These are phyloP conservation scores for Aureobasidium sp. DNA, from an alignment of 2,329 filamentous ascomycete species.

Conservation along the genomic window DNA sequence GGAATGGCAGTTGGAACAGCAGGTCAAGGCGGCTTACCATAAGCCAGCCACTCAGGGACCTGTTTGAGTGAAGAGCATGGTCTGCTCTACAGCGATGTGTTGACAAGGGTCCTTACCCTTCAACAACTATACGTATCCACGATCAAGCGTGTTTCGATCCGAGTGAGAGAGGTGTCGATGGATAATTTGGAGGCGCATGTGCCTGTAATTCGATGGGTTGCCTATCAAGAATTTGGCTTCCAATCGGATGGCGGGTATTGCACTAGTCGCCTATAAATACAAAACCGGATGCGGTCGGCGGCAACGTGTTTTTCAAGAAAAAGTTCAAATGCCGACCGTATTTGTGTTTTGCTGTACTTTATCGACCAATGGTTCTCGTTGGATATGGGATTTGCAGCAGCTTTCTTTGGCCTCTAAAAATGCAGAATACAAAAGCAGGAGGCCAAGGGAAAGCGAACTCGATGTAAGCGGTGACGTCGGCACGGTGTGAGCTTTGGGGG, in stretches of 20 bases:
- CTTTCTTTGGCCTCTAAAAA: not conserved
- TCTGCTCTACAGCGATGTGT: not conserved
- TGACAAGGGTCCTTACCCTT: too few relatives aligned
- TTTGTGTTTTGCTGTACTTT: not conserved
- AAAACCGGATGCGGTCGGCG: not conserved
- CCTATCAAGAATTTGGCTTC: not conserved
- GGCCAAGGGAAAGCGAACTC: not conserved
- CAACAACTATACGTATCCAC: not conserved
- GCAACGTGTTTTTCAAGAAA: not conserved
- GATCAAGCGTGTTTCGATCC: not conserved
- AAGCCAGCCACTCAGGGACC: not conserved
- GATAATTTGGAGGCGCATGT: not conserved
- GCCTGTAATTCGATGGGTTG: not conserved
- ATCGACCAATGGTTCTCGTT: not conserved
- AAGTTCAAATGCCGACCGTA: not conserved
- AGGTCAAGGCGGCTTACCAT: not conserved
- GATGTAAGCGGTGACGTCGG: not conserved
- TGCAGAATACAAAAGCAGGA: not conserved
- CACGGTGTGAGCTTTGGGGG: slow-evolving; percentile 4
- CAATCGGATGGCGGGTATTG: not conserved
- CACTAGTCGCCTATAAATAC: not conserved
- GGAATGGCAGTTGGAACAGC: slow-evolving; percentile 40
- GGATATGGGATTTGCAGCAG: not conserved
- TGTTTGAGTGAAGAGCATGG: not conserved
- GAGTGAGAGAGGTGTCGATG: not conserved